A percentile compares a stretch with the other conserved stretches of the same genome.
Conservation (phyloP, 2,329 filamentous ascomycete species). For the Aspergillus tamarii region DNA sequence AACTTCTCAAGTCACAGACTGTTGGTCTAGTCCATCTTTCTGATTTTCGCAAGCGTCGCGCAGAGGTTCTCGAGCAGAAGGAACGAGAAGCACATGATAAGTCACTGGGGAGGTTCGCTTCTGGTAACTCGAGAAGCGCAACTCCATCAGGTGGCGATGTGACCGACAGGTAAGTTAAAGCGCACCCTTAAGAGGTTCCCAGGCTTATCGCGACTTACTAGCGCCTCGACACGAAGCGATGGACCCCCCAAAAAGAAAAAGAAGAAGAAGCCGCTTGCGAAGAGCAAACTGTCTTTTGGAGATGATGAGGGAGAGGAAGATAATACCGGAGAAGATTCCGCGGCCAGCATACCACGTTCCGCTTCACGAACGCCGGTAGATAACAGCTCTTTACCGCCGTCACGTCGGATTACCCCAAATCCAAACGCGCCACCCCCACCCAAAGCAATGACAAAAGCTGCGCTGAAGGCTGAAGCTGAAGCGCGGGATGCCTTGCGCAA, state of each 20-base stretch:
- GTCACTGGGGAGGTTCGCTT: constrained; percentile 49
- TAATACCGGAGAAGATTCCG: constrained; percentile 50
- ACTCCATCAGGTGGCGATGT: constrained; percentile 53
- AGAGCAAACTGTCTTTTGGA: constrained; percentile 64
- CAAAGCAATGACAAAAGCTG: constrained; percentile 74
- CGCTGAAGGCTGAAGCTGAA: constrained; percentile 76
- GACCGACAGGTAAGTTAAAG: constrained; percentile 61
- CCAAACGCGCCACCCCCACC: constrained; percentile 59
- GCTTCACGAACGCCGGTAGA: constrained; percentile 42
- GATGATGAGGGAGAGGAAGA: constrained; percentile 68
- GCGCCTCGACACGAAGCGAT: constrained; percentile 52
- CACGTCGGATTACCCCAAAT: constrained; percentile 47
- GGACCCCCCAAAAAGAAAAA: constrained; percentile 57
- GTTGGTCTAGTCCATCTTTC: constrained; percentile 89
- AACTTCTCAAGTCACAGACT: constrained; percentile 81
- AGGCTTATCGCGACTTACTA: constrained; percentile 61
- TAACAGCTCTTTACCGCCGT: constrained; percentile 29
- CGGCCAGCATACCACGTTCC: constrained; percentile 41
- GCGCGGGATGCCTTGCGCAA: constrained; percentile 74
- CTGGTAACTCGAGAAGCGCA: constrained; percentile 52
- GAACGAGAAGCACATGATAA: constrained; percentile 76
- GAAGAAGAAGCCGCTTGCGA: constrained; percentile 62
- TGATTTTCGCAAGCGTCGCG: constrained; percentile 94
- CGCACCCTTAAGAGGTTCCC: constrained; percentile 10
- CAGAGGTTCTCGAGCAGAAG: constrained; percentile 89